Evolutionary conservation across 2,329 filamentous ascomycete species (phyloP).

Genomic region (Penicillium sp.): DNA sequence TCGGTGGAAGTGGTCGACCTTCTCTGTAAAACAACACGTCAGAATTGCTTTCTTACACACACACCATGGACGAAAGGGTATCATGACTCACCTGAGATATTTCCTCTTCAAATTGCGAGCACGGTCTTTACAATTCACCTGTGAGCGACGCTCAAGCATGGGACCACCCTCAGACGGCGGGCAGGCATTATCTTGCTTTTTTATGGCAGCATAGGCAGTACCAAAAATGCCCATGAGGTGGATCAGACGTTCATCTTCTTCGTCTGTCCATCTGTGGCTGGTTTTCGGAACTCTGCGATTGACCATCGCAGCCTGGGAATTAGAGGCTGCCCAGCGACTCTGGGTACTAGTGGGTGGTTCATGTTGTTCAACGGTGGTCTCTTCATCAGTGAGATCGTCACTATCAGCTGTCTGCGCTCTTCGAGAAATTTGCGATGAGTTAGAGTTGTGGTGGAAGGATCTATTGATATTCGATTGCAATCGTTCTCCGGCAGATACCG

Average conservation of each 20-base stretch:
- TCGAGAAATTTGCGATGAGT: not conserved
- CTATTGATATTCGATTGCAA: slow-evolving; percentile 6
- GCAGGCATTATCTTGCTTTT: slow-evolving; percentile 29
- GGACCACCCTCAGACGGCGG: slow-evolving; percentile 31
- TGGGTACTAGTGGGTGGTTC: not conserved
- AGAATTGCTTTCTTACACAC: not conserved
- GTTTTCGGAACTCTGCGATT: not conserved
- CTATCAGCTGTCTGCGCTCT: not conserved
- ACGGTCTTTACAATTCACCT: slow-evolving; percentile 56
- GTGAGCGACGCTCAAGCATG: slow-evolving; percentile 41
- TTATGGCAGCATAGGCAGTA: slow-evolving; percentile 49
- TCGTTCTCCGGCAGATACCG: not conserved
- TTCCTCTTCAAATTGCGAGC: slow-evolving; percentile 54
- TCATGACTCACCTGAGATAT: slow-evolving; percentile 35
- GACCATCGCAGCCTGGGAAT: not conserved
- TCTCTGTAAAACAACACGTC: not conserved
- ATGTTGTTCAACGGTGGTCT: not conserved
- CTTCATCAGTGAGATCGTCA: not conserved
- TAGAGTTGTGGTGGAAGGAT: not conserved
- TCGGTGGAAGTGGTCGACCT: not conserved
- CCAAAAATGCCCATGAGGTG: slow-evolving; percentile 49
- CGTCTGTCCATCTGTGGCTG: slow-evolving; percentile 34
- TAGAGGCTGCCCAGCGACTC: not conserved
- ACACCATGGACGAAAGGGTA: not conserved
- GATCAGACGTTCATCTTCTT: slow-evolving; percentile 47